Evolutionary conservation across 108 stramenopile genomes (phyloP), one percentile per base, ranked within the genome.

Genomic region (Skeletonema tropicum): DNA sequence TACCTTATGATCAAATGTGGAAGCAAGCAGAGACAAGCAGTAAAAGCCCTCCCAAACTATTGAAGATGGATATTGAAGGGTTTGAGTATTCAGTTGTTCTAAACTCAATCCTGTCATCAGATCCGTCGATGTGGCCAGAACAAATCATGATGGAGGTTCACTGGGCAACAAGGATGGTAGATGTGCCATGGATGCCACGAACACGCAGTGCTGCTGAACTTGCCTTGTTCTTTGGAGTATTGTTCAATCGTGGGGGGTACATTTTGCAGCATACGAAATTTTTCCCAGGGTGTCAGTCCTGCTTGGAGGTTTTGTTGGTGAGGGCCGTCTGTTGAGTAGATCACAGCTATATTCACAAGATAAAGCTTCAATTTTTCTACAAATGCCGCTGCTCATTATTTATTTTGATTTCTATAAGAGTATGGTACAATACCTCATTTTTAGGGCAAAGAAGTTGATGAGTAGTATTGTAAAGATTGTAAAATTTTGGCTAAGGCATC

Each of bases 71-170:
- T 31, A 64, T 78, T 3, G 77, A 84, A 31, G 69, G 66, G 8
- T 61, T 80, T 77, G 57, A 83, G 64, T 62, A 57, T 63, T 70
- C 76, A 13, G 80, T 86, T 2, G 0, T 55, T 55, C 17, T 86
- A n/a, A 32, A 52, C 14, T 66, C 70, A 8, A 74, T 85, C 42
- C 35, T 85, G 21, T 11, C 46, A 11, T 15, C 32, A 13, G n/a
- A 72, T 31, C 2, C 8, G 1, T 10, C 13, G 6, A 52, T 57
- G 4, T 75, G 64, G 65, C 83, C 83, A 45, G 61, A 79, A 25
- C 77, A 79, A 70, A 86, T 86, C 19, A 62, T 70, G 59, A 68
- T 86, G 75, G 86, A 86, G 66, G 38, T 84, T 5, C 86, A 86
- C 35, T 84, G 68, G 67, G 83, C 55, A 33, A 86, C 79, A 29